Base-by-base conservation (phyloP, 176 grass and related monocot species). In the Metroxylon sagu region DNA sequence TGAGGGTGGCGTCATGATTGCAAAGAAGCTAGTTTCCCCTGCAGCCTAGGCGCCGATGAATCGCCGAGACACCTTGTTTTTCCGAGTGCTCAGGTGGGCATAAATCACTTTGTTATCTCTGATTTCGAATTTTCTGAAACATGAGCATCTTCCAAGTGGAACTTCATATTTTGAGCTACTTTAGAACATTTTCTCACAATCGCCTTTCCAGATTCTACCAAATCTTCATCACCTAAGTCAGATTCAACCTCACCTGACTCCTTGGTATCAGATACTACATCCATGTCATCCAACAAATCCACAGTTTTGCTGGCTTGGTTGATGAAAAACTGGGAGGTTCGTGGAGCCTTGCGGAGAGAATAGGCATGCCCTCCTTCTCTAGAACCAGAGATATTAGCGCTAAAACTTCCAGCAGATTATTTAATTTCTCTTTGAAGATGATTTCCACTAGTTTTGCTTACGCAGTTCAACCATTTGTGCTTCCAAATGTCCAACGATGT, bases 211-310 rank as follows among this genome's bases (percentile, higher is more conserved):
- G 75, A 57, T 51, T 80, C 53, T 29, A 66, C 69, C 70, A 75
- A 85, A 25, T 97, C 93, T 21, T 52, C 19, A 60, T 71, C 68
- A 30, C 3, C 56, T 1, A 61, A 15, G 64, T 92, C 93, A 57
- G 76, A 78, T 54, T 49, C 78, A 14, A 63, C 70, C 18, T 72
- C 83, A 29, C 54, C 71, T 0, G 86, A 82, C 7, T 87, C 59
- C 25, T 94, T 84, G 4, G 65, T 48, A 25, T 97, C 93, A 60
- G 93, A 97, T 66, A 88, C 85, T n/a, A n/a, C n/a, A 27, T 97
- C 93, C 93, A 97, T 97, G 66, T 97, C 93, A 12, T 92, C 80
- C 16, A 73, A 60, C 61, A 59, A 85, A 26, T 58, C 70, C 2
- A 52, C 53, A 21, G 14, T 60, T 54, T 59, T 80, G 65, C 76